phyloP scores from a whole-genome alignment of 805 yeast genomes.

The Candida caryicola region DNA sequence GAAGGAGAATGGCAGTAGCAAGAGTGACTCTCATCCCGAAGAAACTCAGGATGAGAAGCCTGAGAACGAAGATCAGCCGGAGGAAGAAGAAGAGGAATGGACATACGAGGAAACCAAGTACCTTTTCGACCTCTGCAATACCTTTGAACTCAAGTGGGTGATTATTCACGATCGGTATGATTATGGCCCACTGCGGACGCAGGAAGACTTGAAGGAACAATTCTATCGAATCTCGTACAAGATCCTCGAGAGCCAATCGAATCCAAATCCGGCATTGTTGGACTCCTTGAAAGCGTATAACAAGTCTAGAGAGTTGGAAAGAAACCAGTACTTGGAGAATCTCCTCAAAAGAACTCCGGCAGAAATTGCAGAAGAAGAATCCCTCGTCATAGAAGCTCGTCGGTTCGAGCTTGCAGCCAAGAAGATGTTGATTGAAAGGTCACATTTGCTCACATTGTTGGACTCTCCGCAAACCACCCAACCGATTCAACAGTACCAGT shows the following conservation, averaged over 20 bases:
- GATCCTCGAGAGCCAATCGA: conserved; percentile 39
- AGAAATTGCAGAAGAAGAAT: conserved; percentile 97
- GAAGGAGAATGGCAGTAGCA: conserved; percentile 2
- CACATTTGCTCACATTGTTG: conserved; percentile 68
- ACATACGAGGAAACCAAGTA: conserved; percentile 72
- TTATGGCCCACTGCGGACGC: conserved; percentile 34
- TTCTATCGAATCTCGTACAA: conserved; percentile 68
- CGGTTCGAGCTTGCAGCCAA: conserved; percentile 90
- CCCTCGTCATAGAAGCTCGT: conserved; percentile 86
- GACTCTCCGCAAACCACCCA: conserved; percentile 85
- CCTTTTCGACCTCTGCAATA: conserved; percentile 68
- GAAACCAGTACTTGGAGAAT: conserved; percentile 78
- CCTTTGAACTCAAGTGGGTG: conserved; percentile 63
- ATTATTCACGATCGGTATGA: conserved; percentile 62
- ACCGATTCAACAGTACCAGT: conserved; percentile 68
- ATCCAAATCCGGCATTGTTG: conserved; percentile 45
- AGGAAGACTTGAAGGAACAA: conserved; percentile 82
- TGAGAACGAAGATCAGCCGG: conserved; percentile 34
- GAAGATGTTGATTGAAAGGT: conserved; percentile 80
- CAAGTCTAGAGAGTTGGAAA: conserved; percentile 66
- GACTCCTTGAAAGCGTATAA: conserved; percentile 64
- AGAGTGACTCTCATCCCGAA: no score
- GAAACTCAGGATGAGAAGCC: conserved; percentile 4
- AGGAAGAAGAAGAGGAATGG: conserved; percentile 51
- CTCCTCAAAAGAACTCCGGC: conserved; percentile 85